These are phyloP conservation scores for Comarum palustre DNA, from an alignment of 306 rosid genomes.

Conservation along the genomic window DNA sequence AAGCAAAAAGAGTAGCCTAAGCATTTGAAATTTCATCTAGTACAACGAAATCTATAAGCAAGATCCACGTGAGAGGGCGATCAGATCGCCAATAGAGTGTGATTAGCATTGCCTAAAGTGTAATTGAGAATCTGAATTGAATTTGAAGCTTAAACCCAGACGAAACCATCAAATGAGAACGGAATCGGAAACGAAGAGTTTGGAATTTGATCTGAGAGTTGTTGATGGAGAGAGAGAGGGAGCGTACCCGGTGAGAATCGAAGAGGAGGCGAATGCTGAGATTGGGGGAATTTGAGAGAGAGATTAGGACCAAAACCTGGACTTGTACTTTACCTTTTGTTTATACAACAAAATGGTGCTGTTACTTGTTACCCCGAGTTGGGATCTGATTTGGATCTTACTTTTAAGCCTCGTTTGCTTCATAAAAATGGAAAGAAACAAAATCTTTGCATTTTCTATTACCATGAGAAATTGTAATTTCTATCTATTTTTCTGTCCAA, in stretches of 20 bases:
- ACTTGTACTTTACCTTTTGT: background rate
- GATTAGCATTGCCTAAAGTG: background rate
- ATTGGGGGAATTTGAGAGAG: background rate
- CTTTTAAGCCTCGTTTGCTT: no score
- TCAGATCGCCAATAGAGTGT: constrained; percentile 19
- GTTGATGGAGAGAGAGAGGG: background rate
- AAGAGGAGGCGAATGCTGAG: background rate
- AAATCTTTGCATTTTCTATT: no score
- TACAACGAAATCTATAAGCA: background rate
- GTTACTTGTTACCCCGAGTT: no score
- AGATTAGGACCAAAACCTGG: background rate
- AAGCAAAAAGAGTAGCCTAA: background rate
- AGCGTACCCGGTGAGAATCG: constrained; percentile 16
- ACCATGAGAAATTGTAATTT: no score
- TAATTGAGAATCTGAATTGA: background rate
- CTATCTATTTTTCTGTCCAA: no score
- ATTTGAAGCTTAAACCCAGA: background rate
- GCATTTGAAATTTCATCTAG: background rate
- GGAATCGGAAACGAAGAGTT: background rate
- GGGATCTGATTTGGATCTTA: no score
- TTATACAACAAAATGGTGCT: no score
- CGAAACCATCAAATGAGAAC: background rate
- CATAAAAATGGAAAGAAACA: no score
- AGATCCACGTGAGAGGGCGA: background rate
- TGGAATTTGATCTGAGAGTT: background rate